These are phyloP conservation scores for Exophiala oligosperma DNA, from an alignment of 2,329 filamentous ascomycete genomes.

Conservation along the genomic window DNA sequence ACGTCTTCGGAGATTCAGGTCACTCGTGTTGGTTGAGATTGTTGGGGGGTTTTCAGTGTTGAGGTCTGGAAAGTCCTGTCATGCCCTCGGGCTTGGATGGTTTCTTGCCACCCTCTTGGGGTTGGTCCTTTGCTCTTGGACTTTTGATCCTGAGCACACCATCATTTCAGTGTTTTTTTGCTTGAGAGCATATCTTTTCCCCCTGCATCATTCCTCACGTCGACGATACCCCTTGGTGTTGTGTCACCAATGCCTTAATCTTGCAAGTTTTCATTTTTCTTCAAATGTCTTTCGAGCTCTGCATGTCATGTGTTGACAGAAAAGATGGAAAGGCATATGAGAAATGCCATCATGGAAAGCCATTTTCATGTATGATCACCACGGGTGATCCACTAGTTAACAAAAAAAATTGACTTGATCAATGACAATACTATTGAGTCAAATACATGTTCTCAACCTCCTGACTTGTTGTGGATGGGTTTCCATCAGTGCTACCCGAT, in stretches of 20 bases:
- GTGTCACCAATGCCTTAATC: slow-evolving; percentile 18
- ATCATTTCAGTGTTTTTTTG: not conserved
- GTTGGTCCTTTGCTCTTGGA: slow-evolving; percentile 14
- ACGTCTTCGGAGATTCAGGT: slow-evolving; percentile 21
- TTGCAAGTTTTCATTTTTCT: slow-evolving; percentile 15
- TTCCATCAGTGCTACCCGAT: too few species aligned
- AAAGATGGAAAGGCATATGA: not conserved
- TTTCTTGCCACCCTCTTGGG: slow-evolving; percentile 10
- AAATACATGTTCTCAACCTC: not conserved
- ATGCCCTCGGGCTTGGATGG: slow-evolving; percentile 20
- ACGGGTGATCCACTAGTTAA: not conserved
- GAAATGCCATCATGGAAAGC: not conserved
- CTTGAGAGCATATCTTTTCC: not conserved
- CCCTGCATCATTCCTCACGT: not conserved
- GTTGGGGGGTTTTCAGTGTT: slow-evolving; percentile 14
- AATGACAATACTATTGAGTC: not conserved
- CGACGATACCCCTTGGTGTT: slow-evolving; percentile 14
- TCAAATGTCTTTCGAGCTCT: not conserved
- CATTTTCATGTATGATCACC: not conserved
- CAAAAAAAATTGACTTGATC: not conserved
- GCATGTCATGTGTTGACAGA: not conserved
- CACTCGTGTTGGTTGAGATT: slow-evolving; percentile 19
- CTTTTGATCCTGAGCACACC: slow-evolving; percentile 14
- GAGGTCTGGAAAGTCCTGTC: slow-evolving; percentile 18
- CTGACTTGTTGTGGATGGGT: too few species aligned